Conservation (phyloP, 192 early-diverging fungal species). For the Gryganskiella cystojenkinii region DNA sequence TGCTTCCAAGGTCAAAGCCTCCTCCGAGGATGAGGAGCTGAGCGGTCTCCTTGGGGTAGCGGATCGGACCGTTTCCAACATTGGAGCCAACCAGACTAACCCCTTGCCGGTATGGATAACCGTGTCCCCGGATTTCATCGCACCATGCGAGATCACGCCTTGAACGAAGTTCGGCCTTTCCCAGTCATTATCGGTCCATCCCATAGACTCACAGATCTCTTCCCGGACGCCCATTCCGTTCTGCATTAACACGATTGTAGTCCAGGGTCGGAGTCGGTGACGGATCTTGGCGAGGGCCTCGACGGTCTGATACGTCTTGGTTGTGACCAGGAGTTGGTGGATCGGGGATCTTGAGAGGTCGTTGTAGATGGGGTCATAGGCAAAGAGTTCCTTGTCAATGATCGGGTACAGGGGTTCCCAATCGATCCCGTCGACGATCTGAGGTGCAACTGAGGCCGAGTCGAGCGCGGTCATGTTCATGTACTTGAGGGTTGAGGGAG, state of each 20-base stretch:
- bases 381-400: constrained; percentile 21
- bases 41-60: not conserved
- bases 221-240: constrained; percentile 75
- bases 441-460: constrained; percentile 25
- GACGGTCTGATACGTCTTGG: constrained; percentile 73
- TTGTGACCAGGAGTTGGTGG: constrained; percentile 65
- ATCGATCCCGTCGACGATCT: constrained; percentile 45
- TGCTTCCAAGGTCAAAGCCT: constrained; percentile 1
- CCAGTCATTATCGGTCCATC: constrained; percentile 60
- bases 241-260: constrained; percentile 70
- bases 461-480: constrained; percentile 18
- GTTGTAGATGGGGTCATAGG: constrained; percentile 36
- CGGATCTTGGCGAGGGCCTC: constrained; percentile 61
- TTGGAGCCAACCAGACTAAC: constrained; percentile 59
- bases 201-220: constrained; percentile 58
- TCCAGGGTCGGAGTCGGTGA: constrained; percentile 57
- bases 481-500: constrained; percentile 53
- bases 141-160: constrained; percentile 54
- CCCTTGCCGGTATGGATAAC: constrained; percentile 68
- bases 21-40: not conserved
- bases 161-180: constrained; percentile 50
- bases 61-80: constrained; percentile 11
- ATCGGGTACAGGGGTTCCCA: constrained; percentile 45
- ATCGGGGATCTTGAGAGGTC: constrained; percentile 55
- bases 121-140: constrained; percentile 54